A percentile compares a stretch with the other conserved stretches of the same genome.
Evolutionary conservation across 805 yeast species (phyloP).

Genomic region (Ogataea trehalophila): DNA sequence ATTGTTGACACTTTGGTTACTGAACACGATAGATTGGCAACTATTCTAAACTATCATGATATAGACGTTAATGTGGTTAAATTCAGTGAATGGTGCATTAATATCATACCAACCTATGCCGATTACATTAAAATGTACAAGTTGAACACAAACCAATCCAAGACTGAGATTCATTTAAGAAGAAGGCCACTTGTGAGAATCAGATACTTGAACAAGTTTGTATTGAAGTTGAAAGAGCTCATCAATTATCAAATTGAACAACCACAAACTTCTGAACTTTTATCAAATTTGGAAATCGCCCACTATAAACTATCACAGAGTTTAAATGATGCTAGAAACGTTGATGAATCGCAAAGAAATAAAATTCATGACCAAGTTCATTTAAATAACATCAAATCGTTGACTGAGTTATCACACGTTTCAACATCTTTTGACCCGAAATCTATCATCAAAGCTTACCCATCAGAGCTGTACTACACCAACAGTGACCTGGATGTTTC

Average conservation of each 20-base stretch:
- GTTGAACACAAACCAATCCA: conserved; percentile 19
- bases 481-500: conserved; percentile 19
- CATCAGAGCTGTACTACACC: conserved; percentile 24
- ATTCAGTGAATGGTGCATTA: conserved; percentile 24
- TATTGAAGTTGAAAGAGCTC: conserved; percentile 17
- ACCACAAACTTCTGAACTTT: conserved; percentile 15
- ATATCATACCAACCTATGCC: conserved; percentile 15
- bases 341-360: conserved; percentile 21
- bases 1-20: conserved; percentile 11
- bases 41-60: conserved; percentile 10
- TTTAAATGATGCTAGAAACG: conserved; percentile 15
- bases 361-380: conserved; percentile 12
- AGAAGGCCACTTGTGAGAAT: conserved; percentile 29
- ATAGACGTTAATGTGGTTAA: conserved; percentile 7
- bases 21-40: conserved; percentile 16
- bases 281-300: conserved; percentile 23
- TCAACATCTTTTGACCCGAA: conserved; percentile 15
- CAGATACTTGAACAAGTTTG: conserved; percentile 21
- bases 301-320: conserved; percentile 14
- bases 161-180: conserved; percentile 25
- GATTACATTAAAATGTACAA: conserved; percentile 21
- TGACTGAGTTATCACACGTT: conserved; percentile 15
- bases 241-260: conserved; percentile 16
- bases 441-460: conserved; percentile 4
- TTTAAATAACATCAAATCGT: conserved; percentile 22